Evolutionary conservation across 768 basidiomycete species (phyloP).

Genomic region (Postia placenta): DNA sequence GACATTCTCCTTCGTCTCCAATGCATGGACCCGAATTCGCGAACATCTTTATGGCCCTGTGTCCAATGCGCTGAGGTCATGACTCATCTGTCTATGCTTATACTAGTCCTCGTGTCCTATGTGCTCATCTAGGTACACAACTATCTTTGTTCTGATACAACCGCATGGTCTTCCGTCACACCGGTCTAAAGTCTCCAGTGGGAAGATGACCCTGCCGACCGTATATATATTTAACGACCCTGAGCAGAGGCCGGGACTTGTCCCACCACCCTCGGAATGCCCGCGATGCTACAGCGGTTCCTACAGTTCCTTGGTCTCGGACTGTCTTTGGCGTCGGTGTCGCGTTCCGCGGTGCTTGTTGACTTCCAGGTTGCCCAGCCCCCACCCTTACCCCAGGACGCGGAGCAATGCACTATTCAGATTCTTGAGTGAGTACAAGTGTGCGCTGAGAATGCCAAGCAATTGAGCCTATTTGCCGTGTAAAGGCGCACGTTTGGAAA

Average conservation of each 20-base stretch:
- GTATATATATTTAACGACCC: neutral
- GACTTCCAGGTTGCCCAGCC: conserved; percentile 74
- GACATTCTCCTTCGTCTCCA: no score
- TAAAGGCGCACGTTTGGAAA: conserved; percentile 63
- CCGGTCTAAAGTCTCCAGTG: no score
- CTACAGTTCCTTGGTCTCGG: neutral
- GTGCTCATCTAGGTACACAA: neutral
- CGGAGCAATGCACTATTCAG: conserved; percentile 57
- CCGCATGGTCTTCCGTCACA: neutral
- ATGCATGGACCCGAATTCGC: no score
- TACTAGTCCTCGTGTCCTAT: no score
- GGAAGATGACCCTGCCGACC: neutral
- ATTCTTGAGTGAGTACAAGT: conserved; percentile 51
- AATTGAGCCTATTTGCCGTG: neutral
- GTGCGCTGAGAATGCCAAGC: conserved; percentile 1
- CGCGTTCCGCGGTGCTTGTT: conserved; percentile 2
- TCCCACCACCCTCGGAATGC: neutral
- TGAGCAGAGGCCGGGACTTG: neutral
- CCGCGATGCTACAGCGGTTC: neutral
- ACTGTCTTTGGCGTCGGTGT: neutral
- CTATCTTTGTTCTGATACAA: neutral
- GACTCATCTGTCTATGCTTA: no score
- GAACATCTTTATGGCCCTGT: no score
- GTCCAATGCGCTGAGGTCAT: no score
- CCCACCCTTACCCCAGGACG: conserved; percentile 55